A percentile compares a stretch with the other conserved stretches of the same genome.
Evolutionary conservation across 1,139 yeast species (phyloP).

Genomic region (Suhomyces coccinellae): DNA sequence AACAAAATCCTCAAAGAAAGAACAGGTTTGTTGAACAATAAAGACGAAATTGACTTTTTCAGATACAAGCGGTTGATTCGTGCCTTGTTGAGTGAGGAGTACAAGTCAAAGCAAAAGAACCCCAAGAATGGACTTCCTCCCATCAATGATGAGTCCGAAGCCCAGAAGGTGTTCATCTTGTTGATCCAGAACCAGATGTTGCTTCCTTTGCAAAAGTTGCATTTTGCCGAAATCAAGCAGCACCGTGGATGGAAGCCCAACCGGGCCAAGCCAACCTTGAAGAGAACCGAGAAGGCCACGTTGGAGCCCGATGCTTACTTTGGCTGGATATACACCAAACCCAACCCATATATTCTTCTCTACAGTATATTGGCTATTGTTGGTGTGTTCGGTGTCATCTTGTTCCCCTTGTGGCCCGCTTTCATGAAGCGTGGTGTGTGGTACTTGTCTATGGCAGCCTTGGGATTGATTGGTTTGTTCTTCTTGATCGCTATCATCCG

Average conservation of each 20-base stretch:
- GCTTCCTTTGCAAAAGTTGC: conserved; percentile 71
- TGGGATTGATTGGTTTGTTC: conserved; percentile 74
- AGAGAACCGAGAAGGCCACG: conserved; percentile 65
- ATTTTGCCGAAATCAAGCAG: conserved; percentile 67
- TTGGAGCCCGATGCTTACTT: conserved; percentile 77
- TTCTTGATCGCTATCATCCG: conserved; percentile 80
- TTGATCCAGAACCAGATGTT: conserved; percentile 76
- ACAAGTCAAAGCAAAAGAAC: conserved; percentile 54
- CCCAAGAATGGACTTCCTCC: conserved; percentile 61
- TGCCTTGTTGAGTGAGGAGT: conserved; percentile 74
- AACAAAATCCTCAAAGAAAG: conserved; percentile 71
- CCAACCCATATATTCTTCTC: conserved; percentile 63
- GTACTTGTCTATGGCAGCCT: conserved; percentile 76
- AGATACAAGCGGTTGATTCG: conserved; percentile 80
- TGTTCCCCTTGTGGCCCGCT: conserved; percentile 96
- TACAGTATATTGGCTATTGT: conserved; percentile 65
- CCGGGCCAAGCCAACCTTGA: conserved; percentile 72
- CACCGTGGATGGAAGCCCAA: conserved; percentile 63
- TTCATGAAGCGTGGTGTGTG: conserved; percentile 89
- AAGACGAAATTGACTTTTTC: conserved; percentile 74
- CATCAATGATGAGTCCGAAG: conserved; percentile 52
- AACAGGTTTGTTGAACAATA: conserved; percentile 71
- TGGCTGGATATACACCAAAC: conserved; percentile 83
- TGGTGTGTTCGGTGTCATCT: conserved; percentile 71
- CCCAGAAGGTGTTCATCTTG: conserved; percentile 61